Percentiles rank a stretch among this genome's conserved stretches.
Evolutionary conservation across 1,284 basidiomycete genomes (phyloP).

Genomic region (Leccinum griseonigrum): DNA sequence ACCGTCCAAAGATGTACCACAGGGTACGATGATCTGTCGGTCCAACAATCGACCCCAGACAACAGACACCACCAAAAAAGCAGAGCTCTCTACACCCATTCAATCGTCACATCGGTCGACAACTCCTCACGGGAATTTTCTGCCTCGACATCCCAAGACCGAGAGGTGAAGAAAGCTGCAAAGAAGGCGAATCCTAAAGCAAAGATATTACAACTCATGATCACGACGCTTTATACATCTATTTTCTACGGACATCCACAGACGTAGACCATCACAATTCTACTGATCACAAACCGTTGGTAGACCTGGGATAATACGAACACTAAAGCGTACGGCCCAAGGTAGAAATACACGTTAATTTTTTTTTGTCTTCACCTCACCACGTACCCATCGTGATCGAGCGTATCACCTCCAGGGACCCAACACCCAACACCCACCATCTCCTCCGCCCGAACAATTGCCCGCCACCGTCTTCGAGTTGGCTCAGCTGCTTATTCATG

Average conservation of each 20-base stretch:
- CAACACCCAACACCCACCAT: constrained; percentile 24
- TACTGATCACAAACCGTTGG: constrained; percentile 7
- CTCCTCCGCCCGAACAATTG: constrained; percentile 10
- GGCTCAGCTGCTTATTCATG: constrained; percentile 28
- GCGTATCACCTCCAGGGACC: constrained; percentile 25
- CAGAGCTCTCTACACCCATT: constrained; percentile 7
- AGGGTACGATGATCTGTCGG: constrained; percentile 34
- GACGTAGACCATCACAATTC: constrained; percentile 12
- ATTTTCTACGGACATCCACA: constrained; percentile 11
- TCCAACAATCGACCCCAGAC: constrained; percentile 1
- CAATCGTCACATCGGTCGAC: constrained; percentile 2
- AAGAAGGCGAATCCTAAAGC: constrained; percentile 27
- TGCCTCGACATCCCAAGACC: constrained; percentile 12
- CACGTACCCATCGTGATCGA: constrained; percentile 42
- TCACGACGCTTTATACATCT: constrained; percentile 20
- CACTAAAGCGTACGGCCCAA: constrained; percentile 24
- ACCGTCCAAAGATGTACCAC: neutral
- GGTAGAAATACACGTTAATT: constrained; percentile 27
- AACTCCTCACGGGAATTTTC: constrained; percentile 13
- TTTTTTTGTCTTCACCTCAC: constrained; percentile 39
- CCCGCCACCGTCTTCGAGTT: constrained; percentile 19
- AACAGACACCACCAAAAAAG: constrained; percentile 8
- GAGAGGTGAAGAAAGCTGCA: constrained; percentile 12
- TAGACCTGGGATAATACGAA: neutral
- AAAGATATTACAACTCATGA: constrained; percentile 16